phyloP scores from a whole-genome alignment of 176 grass and related monocot species.

The Eragrostis nindensis region DNA sequence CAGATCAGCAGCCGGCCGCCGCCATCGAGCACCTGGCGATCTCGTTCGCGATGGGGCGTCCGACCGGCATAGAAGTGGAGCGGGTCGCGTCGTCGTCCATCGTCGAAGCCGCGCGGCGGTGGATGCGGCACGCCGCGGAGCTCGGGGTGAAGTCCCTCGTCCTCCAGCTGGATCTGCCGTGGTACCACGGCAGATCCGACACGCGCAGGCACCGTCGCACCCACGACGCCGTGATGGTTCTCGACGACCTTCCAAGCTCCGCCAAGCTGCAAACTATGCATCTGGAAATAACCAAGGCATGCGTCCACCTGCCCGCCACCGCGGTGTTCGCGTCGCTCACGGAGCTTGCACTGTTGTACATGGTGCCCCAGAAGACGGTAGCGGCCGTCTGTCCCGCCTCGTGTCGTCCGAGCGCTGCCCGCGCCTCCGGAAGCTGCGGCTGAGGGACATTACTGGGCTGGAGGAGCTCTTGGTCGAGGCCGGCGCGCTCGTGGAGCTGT shows the following conservation, averaged over 20 bases:
- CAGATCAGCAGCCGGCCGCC: no score
- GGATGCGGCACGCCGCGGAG: not conserved
- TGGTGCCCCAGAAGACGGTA: not conserved
- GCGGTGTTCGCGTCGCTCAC: not conserved
- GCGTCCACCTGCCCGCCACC: fast-evolving
- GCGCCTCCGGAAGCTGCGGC: not conserved
- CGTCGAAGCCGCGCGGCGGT: not conserved
- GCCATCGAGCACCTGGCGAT: not conserved
- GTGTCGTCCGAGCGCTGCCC: constrained; percentile 6
- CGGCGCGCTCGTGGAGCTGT: not conserved
- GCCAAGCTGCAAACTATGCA: not conserved
- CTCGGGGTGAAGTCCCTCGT: not conserved
- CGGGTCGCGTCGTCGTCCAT: not conserved
- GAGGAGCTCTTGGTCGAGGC: not conserved
- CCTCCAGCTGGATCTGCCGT: not conserved
- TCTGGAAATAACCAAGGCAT: not conserved
- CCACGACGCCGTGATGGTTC: not conserved
- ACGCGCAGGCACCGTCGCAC: no score
- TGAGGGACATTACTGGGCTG: not conserved
- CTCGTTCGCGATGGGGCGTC: not conserved
- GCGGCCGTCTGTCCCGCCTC: not conserved
- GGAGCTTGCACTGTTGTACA: not conserved
- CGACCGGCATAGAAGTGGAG: not conserved
- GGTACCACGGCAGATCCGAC: not conserved
- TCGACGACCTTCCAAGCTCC: not conserved